Base-by-base conservation (phyloP, 306 rosid genomes). In the Albizia julibrissin region DNA sequence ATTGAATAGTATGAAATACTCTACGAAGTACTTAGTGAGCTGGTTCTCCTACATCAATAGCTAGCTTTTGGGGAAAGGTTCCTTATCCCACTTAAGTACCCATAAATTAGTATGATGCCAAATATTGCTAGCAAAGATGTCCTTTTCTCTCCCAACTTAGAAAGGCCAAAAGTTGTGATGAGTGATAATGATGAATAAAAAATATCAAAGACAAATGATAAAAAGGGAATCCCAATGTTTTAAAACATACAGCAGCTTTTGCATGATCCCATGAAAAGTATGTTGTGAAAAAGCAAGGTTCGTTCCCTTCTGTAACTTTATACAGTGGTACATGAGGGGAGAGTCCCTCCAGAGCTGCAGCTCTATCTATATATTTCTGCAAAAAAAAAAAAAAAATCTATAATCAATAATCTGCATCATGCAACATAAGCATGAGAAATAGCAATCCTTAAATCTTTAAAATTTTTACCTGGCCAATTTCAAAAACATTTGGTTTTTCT, bases 271-370 rank as follows among this genome's bases (percentile, higher is more conserved):
- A 96, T 49, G 94, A 85, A 75, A 96, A 96, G 91, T 92, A 92
- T 78, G 97, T 88, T 52, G 99, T 96, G 87, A 93, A 96, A 88
- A 96, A 92, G 91, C 97, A 91, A 47, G 99, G 98, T 84, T 96
- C 99, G 69, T 94, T 92, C 79, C 98, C 99, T 92, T 96, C 98
- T 18, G 97, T 90, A 61, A 93, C 92, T 90, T 94, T 96, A 85
- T 91, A 96, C 43, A 96, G 84, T 24, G 99, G 98, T 43, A 94
- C 97, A 11, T 80, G 81, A 84, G 90, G 92, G 80, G 97, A 87
- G 82, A 91, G 84, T 58, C 98, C 99, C 59, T 96, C 99, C 31
- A 96, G 83, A 80, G 97, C 90, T 84, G 88, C 91, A 66, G 99
- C 98, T 87, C 90, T 31, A 72, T 90, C 97, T 64, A 96, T 84